phyloP scores from a whole-genome alignment of 2,329 filamentous ascomycete species.

The Fusarium albosuccineum region DNA sequence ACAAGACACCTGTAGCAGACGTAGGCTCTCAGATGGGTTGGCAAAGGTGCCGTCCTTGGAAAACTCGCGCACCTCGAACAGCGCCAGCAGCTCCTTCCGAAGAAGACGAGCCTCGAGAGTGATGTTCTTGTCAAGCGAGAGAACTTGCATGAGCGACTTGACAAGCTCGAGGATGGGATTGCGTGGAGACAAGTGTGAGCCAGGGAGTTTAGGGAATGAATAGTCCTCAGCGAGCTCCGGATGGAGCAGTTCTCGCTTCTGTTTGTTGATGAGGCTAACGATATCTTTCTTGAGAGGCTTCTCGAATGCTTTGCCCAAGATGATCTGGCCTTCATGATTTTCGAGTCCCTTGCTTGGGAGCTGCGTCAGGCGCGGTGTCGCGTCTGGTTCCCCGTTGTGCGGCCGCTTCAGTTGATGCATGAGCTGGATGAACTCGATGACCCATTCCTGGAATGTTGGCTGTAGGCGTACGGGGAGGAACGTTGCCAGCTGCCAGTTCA shows the following conservation, averaged over 20 bases:
- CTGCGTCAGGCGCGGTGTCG: constrained; percentile 69
- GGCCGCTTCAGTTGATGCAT: constrained; percentile 91
- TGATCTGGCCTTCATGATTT: constrained; percentile 71
- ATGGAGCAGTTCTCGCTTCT: constrained; percentile 90
- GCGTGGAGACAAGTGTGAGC: constrained; percentile 66
- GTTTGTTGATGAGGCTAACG: constrained; percentile 81
- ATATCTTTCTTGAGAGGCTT: constrained; percentile 93
- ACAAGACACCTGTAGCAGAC: constrained; percentile 83
- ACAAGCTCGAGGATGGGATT: constrained; percentile 92
- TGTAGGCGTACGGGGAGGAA: constrained; percentile 88
- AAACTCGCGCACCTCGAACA: constrained; percentile 97
- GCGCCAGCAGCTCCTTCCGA: constrained; percentile 86
- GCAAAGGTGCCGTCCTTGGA: constrained; percentile 86
- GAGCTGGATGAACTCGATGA: constrained; percentile 92
- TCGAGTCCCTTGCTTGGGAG: constrained; percentile 70
- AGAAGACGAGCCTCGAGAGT: constrained; percentile 88
- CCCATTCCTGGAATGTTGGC: constrained; percentile 88
- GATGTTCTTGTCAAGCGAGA: constrained; percentile 91
- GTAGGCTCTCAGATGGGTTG: constrained; percentile 84
- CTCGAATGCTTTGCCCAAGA: constrained; percentile 86
- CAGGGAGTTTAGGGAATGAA: constrained; percentile 83
- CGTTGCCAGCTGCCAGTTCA: constrained; percentile 97
- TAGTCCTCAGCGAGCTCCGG: constrained; percentile 90
- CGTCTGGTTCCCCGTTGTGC: constrained; percentile 61
- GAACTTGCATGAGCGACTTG: constrained; percentile 92